Evolutionary conservation across 805 yeast genomes (phyloP).

Genomic region (Wickerhamomyces xylosicus): DNA sequence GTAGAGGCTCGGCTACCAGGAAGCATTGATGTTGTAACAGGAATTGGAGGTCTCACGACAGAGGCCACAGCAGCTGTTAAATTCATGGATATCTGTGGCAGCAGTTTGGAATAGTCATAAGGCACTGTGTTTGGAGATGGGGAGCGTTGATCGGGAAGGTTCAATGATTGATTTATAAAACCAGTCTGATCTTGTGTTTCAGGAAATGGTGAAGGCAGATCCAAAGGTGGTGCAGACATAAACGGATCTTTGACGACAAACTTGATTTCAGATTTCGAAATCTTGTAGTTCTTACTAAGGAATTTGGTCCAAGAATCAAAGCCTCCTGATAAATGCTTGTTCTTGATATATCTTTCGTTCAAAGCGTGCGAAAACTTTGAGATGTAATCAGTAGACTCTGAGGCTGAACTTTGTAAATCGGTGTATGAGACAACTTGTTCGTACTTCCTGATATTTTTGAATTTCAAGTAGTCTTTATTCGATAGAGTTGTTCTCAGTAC

Average conservation of each 20-base stretch:
- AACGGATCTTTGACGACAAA: slow-evolving; percentile 19
- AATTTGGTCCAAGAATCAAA: slow-evolving; percentile 32
- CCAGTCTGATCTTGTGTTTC: too few relatives aligned
- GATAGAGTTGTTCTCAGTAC: slow-evolving; percentile 2
- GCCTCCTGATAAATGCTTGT: slow-evolving; percentile 31
- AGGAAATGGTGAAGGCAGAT: too few relatives aligned
- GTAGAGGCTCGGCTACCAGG: too few relatives aligned
- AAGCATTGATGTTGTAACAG: slow-evolving; percentile 2
- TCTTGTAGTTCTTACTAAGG: slow-evolving; percentile 20
- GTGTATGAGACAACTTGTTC: slow-evolving; percentile 29
- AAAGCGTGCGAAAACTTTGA: slow-evolving; percentile 19
- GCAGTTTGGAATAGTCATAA: slow-evolving; percentile 7
- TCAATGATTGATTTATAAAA: slow-evolving; percentile 1
- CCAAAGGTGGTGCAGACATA: slow-evolving; percentile 18
- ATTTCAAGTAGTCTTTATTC: slow-evolving; percentile 9
- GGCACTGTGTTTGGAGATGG: slow-evolving; percentile 7
- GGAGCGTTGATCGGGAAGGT: slow-evolving; percentile 3
- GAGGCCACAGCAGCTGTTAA: slow-evolving; percentile 6
- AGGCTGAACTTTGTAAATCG: slow-evolving; percentile 24
- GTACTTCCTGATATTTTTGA: slow-evolving; percentile 22
- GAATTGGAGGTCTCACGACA: slow-evolving; percentile 1
- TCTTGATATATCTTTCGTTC: slow-evolving; percentile 4
- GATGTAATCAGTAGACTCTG: slow-evolving; percentile 21
- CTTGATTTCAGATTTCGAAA: slow-evolving; percentile 6
- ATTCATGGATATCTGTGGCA: slow-evolving; percentile 10